phyloP scores from a whole-genome alignment of 2,329 filamentous ascomycete genomes.

The Cryoendolithus antarcticus region DNA sequence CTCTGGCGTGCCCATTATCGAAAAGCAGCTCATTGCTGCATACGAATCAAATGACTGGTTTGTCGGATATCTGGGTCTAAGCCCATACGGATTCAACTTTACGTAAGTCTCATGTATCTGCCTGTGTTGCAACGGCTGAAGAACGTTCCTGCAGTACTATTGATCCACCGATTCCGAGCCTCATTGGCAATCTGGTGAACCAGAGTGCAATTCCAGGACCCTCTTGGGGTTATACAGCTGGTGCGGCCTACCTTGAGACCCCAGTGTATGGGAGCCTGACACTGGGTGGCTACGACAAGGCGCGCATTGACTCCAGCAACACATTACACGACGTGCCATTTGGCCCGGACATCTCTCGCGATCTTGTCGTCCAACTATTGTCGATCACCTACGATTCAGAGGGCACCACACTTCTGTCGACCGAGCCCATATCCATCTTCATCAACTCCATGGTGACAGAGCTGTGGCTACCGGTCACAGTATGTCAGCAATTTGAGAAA shows the following conservation, averaged over 20 bases:
- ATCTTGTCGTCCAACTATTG: slow-evolving; percentile 14
- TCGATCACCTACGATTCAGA: slow-evolving; percentile 13
- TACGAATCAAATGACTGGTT: slow-evolving; percentile 20
- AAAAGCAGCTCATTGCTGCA: slow-evolving; percentile 22
- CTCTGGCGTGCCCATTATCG: slow-evolving; percentile 12
- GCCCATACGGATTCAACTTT: slow-evolving; percentile 12
- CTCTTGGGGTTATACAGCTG: slow-evolving; percentile 19
- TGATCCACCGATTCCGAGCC: slow-evolving; percentile 8
- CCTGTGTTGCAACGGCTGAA: not conserved
- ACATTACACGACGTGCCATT: slow-evolving; percentile 15
- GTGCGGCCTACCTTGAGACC: slow-evolving; percentile 15
- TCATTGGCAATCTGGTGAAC: slow-evolving; percentile 11
- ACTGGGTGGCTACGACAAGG: slow-evolving; percentile 29
- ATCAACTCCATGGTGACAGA: slow-evolving; percentile 31
- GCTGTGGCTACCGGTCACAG: slow-evolving; percentile 26
- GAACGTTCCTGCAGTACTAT: slow-evolving; percentile 1
- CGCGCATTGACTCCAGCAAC: too few relatives aligned
- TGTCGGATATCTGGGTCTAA: slow-evolving; percentile 23
- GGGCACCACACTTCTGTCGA: slow-evolving; percentile 14
- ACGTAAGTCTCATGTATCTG: slow-evolving; percentile 2
- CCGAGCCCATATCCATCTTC: slow-evolving; percentile 12
- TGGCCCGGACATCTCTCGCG: slow-evolving; percentile 12
- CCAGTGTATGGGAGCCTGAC: slow-evolving; percentile 22
- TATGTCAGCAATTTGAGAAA: slow-evolving; percentile 28
- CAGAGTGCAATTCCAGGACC: slow-evolving; percentile 9